phyloP scores from a whole-genome alignment of 768 basidiomycete species.

The Naganishia onofrii region DNA sequence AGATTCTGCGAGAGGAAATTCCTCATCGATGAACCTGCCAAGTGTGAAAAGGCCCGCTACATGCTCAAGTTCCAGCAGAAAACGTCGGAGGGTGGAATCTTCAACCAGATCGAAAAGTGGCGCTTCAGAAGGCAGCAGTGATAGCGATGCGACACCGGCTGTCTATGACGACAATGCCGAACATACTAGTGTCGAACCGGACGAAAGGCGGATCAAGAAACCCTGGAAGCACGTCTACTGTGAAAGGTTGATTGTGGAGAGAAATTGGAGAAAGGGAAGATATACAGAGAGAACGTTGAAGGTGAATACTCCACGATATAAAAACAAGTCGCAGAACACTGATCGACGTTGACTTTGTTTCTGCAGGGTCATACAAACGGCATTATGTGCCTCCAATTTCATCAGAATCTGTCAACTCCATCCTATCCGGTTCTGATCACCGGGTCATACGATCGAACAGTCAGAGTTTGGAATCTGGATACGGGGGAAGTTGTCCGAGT shows the following conservation, averaged over 20 bases:
- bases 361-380: conserved; percentile 80
- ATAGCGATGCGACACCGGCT: conserved; percentile 8
- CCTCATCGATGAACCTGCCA: neutral
- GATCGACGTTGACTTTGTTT: conserved; percentile 1
- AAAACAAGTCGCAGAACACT: neutral
- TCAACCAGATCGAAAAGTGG: neutral
- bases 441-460: conserved; percentile 92
- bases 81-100: conserved; percentile 17
- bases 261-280: conserved; percentile 94
- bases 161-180: neutral
- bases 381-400: conserved; percentile 95
- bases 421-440: conserved; percentile 82
- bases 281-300: conserved; percentile 78
- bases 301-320: conserved; percentile 29
- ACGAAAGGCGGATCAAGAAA: conserved; percentile 58
- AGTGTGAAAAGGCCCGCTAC: neutral
- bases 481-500: conserved; percentile 78
- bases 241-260: conserved; percentile 91
- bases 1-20: no score
- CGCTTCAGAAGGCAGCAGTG: conserved; percentile 5
- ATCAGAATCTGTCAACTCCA: conserved; percentile 77
- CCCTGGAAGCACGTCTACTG: conserved; percentile 99
- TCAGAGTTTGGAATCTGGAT: conserved; percentile 94
- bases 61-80: neutral
- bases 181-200: neutral